These are phyloP conservation scores for Venturia nashicola DNA, from an alignment of 2,329 filamentous ascomycete genomes.

Conservation along the genomic window DNA sequence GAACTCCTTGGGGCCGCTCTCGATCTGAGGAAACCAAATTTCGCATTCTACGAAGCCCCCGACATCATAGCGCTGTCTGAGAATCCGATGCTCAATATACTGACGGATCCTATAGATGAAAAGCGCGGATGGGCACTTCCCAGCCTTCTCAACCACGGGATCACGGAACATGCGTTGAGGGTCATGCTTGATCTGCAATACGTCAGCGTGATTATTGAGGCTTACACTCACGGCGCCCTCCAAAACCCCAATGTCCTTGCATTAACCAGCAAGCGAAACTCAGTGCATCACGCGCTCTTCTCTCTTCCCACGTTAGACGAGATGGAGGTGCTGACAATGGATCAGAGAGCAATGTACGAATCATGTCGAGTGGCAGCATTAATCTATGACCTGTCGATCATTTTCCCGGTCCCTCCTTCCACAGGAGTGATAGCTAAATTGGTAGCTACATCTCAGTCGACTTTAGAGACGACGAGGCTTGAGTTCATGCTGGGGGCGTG, in stretches of 20 bases:
- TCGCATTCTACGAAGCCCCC: not conserved
- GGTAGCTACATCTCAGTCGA: not conserved
- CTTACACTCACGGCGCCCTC: not conserved
- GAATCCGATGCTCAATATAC: not conserved
- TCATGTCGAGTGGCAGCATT: slow-evolving; percentile 1
- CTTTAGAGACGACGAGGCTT: not conserved
- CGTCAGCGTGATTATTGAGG: slow-evolving; percentile 4
- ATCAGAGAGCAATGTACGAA: slow-evolving; percentile 3
- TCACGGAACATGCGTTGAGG: not conserved
- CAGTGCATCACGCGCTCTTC: not conserved
- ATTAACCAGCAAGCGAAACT: not conserved
- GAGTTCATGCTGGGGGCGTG: not conserved
- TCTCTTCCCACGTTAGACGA: not conserved
- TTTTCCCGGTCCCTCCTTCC: not conserved
- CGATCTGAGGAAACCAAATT: not conserved
- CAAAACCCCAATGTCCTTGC: not conserved
- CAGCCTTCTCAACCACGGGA: not conserved
- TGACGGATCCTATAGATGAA: not conserved
- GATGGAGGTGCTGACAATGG: not conserved
- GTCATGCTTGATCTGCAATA: not conserved
- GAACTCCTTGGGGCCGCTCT: not conserved
- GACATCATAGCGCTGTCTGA: not conserved
- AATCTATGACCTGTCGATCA: not conserved
- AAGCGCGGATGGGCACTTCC: not conserved
- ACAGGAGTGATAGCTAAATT: not conserved